Base-by-base conservation (phyloP, 345 rosid species). In the Populus deltoides region DNA sequence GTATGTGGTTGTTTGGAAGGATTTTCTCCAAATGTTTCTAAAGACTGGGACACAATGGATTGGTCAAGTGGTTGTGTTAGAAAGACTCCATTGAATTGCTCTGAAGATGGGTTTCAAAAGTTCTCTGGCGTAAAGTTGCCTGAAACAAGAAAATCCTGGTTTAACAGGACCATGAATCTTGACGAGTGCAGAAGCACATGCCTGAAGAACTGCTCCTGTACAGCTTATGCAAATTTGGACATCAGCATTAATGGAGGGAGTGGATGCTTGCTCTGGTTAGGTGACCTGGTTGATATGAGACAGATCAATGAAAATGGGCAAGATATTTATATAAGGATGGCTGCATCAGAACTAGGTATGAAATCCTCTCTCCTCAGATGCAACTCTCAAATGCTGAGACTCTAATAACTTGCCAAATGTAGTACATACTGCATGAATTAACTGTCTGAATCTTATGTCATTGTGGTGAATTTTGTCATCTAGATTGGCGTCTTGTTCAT, bases 201-300 rank as follows among this genome's bases (percentile, higher is more conserved):
- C 76, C 66, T 24, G 49, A 73, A 20, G 31, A 73, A 73, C 33
- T 73, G 76, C 35, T 57, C 67, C 12, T 73, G 76, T 13, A 55
- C 76, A 9, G 76, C 76, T 36, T 73, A 59, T 35, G 66, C 76
- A 61, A 73, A 59, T 24, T 20, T 39, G 36, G 68, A 74, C 76
- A 39, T 59, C 17, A 25, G 15, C 10, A 74, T 22, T 24, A 51
- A 39, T 35, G 76, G 68, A 39, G 76, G 76, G 20, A 74, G 68
- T 74, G 76, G 76, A 25, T 74, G 76, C 66, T 74, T 73, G 35
- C 76, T 74, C n/a, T 74, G 76, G 76, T 74, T 74, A 8, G 27
- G 27, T 74, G 39, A 61, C n/a, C 76, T 74, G 5, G 17, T 61
- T 38, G 76, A 74, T 62, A 74, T 74, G 16, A 61, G 76, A 74